Percentiles rank a stretch among this genome's conserved stretches.
Conservation (phyloP, 1,139 yeast genomes). For the Lodderomyces metapsilosis region DNA sequence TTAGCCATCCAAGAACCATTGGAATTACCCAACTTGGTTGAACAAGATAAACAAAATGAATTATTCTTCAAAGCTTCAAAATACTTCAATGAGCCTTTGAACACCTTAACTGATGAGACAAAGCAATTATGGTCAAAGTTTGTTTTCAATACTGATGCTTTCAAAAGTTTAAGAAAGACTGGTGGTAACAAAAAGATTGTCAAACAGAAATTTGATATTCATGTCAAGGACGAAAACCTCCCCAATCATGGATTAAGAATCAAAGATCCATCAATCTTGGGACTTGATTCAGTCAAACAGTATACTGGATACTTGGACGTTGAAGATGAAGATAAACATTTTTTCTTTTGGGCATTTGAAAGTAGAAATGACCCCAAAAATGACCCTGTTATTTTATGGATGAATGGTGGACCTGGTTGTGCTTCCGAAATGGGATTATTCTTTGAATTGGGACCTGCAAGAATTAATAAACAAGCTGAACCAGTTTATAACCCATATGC, state of each 20-base stretch:
- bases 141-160: constrained; percentile 36
- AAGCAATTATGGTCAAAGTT: constrained; percentile 59
- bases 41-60: no score
- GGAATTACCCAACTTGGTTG: no score
- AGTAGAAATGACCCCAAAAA: constrained; percentile 43
- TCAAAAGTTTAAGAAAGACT: constrained; percentile 40
- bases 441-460: constrained; percentile 43
- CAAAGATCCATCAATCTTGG: constrained; percentile 59
- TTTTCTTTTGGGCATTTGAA: constrained; percentile 45
- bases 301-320: constrained; percentile 86
- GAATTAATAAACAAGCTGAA: constrained; percentile 31
- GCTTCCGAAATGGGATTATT: constrained; percentile 42
- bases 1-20: no score
- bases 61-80: no score
- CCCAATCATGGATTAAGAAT: constrained; percentile 62
- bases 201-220: constrained; percentile 52
- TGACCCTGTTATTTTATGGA: constrained; percentile 45
- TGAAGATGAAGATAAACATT: constrained; percentile 77
- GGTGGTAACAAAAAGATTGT: constrained; percentile 43
- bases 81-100: constrained; percentile 50
- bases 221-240: constrained; percentile 42
- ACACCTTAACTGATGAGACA: constrained; percentile 46
- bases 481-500: constrained; percentile 39
- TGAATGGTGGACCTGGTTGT: constrained; percentile 49
- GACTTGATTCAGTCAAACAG: constrained; percentile 76